Evolutionary conservation across 2,329 filamentous ascomycete species (phyloP), one percentile per base, ranked within the genome.

Genomic region (Pestalotiopsis sp.): DNA sequence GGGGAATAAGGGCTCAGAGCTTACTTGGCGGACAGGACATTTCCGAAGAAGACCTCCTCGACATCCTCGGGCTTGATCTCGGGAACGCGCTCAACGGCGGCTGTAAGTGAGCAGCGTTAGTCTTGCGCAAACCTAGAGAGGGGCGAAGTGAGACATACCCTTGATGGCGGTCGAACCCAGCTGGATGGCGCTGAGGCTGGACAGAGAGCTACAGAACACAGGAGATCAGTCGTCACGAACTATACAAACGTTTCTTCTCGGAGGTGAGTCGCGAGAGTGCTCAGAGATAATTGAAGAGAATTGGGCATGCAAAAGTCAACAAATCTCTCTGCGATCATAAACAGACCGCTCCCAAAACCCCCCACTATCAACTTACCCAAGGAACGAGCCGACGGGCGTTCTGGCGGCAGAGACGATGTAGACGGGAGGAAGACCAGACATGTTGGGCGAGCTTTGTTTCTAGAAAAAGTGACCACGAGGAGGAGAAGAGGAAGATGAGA

Each of bases 41-140:
- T 99, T 82, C 96, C 96, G 79, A 98, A 97, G 87, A 96, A 97
- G 79, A 99, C 94, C 82, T 99, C 96, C 80, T 99, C 91, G 69
- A 99, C 93, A 80, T 97, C 90, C 77, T 94, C 90, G 67, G 94
- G 88, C 84, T 97, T 95, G 84, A 99, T 90, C 77, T 92, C 88
- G 68, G 96, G 91, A 61, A 92, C 93, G 77, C 94, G 92, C 83
- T 94, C 92, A 74, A 99, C 89, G 71, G 95, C 95, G 77, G 87
- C 89, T 91, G 68, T 31, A 63, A 41, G 64, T 68, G 14, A 45
- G n/a, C 17, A 52, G 14, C 68, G 62, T 70, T 38, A 68, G 61
- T 68, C 41, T 31, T 63, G 56, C 52, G 4, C 39, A 60, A 41
- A 60, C 52, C 56, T 68, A 49, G 58, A 31, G 61, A 56, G 17